These are phyloP conservation scores for Akanthomyces dipterigenus DNA, from an alignment of 2,329 filamentous ascomycete genomes.

Conservation along the genomic window DNA sequence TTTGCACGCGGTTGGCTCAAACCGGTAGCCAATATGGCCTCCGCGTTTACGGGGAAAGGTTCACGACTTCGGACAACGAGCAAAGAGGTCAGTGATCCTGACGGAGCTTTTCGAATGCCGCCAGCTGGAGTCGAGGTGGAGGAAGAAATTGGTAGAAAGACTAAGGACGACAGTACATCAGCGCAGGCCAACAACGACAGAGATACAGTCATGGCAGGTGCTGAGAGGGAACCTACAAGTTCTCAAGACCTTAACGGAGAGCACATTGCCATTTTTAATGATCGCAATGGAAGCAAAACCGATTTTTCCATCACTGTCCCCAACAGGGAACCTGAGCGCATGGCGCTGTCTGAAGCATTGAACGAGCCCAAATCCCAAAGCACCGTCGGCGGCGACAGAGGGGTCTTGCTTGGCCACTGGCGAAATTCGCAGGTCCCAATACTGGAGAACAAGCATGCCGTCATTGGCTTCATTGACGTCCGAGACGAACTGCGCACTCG, in stretches of 20 bases:
- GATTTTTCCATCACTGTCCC: slow-evolving; percentile 28
- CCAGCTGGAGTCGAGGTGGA: slow-evolving; percentile 38
- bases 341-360: slow-evolving; percentile 16
- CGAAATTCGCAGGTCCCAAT: slow-evolving; percentile 48
- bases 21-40: background rate
- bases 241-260: slow-evolving; percentile 50
- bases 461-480: slow-evolving; percentile 57
- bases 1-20: no score
- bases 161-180: background rate
- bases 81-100: slow-evolving; percentile 37
- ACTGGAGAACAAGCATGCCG: slow-evolving; percentile 46
- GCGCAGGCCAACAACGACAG: slow-evolving; percentile 22
- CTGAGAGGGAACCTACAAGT: slow-evolving; percentile 29
- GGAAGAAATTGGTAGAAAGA: slow-evolving; percentile 24
- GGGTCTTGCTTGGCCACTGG: slow-evolving; percentile 52
- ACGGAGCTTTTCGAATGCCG: slow-evolving; percentile 28
- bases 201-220: slow-evolving; percentile 38
- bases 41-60: slow-evolving; percentile 16
- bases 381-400: slow-evolving; percentile 32
- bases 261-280: slow-evolving; percentile 42
- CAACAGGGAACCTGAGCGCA: slow-evolving; percentile 21
- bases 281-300: slow-evolving; percentile 42
- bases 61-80: slow-evolving; percentile 21
- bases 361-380: slow-evolving; percentile 24
- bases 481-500: slow-evolving; percentile 55